Conservation (phyloP, 257 asterid genomes). For the Nyctanthes arbortristis region DNA sequence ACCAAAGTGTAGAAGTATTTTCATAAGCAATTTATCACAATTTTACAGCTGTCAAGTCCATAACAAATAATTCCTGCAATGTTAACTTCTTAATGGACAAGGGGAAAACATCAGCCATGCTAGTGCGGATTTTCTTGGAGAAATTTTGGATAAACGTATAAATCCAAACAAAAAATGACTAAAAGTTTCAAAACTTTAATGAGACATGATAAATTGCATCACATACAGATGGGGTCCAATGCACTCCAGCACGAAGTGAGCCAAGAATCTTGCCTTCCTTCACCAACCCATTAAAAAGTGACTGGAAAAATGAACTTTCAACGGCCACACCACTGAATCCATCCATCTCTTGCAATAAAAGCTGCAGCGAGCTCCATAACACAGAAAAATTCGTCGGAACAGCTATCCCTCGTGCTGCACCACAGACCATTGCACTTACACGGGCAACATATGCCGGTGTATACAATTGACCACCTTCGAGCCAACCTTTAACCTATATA, state of each 20-base stretch:
- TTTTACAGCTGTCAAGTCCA: background rate
- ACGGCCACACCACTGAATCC: slow-evolving; percentile 83
- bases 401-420: slow-evolving; percentile 92
- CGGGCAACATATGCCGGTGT: slow-evolving; percentile 98
- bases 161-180: slow-evolving; percentile 3
- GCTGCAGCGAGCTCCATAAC: slow-evolving; percentile 86
- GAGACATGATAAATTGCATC: slow-evolving; percentile 18
- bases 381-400: slow-evolving; percentile 82
- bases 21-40: slow-evolving; percentile 1
- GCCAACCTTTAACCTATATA: slow-evolving; percentile 86
- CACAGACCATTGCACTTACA: slow-evolving; percentile 94
- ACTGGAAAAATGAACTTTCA: slow-evolving; percentile 92
- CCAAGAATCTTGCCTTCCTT: slow-evolving; percentile 89
- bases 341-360: slow-evolving; percentile 77
- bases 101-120: slow-evolving; percentile 2
- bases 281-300: slow-evolving; percentile 84
- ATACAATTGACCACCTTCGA: slow-evolving; percentile 96
- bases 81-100: background rate
- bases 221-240: slow-evolving; percentile 97
- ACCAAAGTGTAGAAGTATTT: background rate
- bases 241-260: slow-evolving; percentile 94
- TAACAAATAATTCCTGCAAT: background rate
- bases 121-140: background rate
- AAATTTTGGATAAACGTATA: background rate
- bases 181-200: slow-evolving; percentile 8